Percentiles rank a stretch among this genome's conserved stretches.
Conservation (phyloP, 805 yeast genomes). For the Pichia insulana region DNA sequence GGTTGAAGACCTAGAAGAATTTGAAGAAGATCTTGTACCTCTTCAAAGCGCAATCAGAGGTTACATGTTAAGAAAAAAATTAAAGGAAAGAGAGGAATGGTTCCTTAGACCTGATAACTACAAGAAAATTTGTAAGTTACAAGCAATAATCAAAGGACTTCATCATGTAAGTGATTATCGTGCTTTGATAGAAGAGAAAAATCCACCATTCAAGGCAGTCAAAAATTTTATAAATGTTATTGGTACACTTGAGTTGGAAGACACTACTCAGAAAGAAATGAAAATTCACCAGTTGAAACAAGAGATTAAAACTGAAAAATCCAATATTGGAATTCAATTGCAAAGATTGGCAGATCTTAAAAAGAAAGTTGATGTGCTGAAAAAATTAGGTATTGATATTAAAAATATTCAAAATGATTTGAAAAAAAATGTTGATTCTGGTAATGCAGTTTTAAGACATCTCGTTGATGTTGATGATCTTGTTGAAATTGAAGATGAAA, state of each 20-base stretch:
- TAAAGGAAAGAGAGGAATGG: conserved; percentile 31
- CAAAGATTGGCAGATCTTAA: conserved; percentile 67
- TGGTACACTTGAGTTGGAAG: conserved; percentile 54
- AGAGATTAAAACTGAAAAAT: conserved; percentile 56
- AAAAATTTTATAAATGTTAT: conserved; percentile 68
- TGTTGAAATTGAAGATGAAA: conserved; percentile 30
- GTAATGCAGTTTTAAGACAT: conserved; percentile 3
- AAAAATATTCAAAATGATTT: conserved; percentile 48
- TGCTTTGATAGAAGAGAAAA: conserved; percentile 55
- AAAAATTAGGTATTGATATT: conserved; percentile 68
- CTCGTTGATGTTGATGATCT: conserved; percentile 4
- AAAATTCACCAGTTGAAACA: conserved; percentile 6
- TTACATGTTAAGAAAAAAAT: conserved; percentile 28
- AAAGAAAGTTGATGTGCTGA: conserved; percentile 66
- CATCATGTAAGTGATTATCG: conserved; percentile 66
- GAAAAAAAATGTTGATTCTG: conserved; percentile 8
- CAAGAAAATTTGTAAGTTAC: conserved; percentile 60
- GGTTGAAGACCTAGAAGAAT: conserved; percentile 44
- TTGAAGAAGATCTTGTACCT: conserved; percentile 28
- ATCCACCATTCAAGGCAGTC: conserved; percentile 74
- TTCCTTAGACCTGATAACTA: conserved; percentile 43
- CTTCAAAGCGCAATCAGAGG: conserved; percentile 56
- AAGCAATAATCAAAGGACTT: conserved; percentile 61
- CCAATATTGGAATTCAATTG: conserved; percentile 62
- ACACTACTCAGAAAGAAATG: conserved; percentile 4